Evolutionary conservation across 1,139 yeast species (phyloP), one percentile per base, ranked within the genome.

Genomic region (Suhomyces kunorum): DNA sequence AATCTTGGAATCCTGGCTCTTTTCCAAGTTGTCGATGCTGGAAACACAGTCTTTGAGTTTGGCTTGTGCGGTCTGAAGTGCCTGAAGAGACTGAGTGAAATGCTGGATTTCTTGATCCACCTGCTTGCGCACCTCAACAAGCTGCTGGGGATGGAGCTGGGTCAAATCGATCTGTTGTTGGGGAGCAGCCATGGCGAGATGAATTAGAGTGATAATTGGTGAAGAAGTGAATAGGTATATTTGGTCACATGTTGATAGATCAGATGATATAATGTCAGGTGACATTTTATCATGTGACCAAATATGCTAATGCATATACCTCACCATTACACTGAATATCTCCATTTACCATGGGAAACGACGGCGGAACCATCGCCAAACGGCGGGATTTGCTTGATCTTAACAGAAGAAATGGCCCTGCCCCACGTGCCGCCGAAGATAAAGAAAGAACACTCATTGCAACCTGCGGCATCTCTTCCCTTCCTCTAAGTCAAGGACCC

Each of bases 71-170:
- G 90, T 77, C 44, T 82, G 81, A 34, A 92, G 74, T 9, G 96
- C 96, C 53, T 83, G 86, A 44, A 87, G 76, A 1, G 98, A 89
- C 36, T 85, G 85, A 11, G 87, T 78, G 56, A 92, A 81, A 56
- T 90, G 96, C 49, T 84, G 86, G 30, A 90, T 71, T 59, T 92
- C 98, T 54, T 81, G 83, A 53, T 88, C 95, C 23, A 94, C 77
- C 54, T 85, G 87, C 55, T 83, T 84, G 51, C 94, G 86, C 55
- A 92, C 80, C 51, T 88, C 94, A 31, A 82, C 74, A 39, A 92
- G 73, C 63, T 92, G 98, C 57, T 88, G 94, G 2, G 94, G 86
- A 39, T 81, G 81, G 45, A 90, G 76, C 51, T 79, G 73, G 22
- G 81, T 72, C 54, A 89, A 70, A 56, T 89, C 95, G 41, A 78